phyloP scores from a whole-genome alignment of 306 rosid genomes.

The Leucaena leucocephala region DNA sequence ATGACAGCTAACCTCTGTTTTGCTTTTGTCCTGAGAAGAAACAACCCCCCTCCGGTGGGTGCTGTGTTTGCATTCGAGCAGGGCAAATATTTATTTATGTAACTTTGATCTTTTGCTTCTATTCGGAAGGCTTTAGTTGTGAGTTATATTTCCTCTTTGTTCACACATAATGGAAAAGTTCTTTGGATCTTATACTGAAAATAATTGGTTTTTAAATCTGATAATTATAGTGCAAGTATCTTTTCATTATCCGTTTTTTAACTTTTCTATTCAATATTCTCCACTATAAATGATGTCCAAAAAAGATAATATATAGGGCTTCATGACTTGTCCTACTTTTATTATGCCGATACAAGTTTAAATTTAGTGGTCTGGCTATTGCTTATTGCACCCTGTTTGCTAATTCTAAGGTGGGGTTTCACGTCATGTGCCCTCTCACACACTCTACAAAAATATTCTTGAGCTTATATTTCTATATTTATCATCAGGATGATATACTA shows the following conservation, averaged over 20 bases:
- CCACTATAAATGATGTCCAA: slow-evolving; percentile 13
- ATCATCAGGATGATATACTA: slow-evolving; percentile 91
- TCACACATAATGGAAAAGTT: too few species aligned
- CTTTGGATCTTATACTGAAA: neutral
- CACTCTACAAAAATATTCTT: neutral
- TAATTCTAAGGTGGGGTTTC: neutral
- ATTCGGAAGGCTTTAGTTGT: neutral
- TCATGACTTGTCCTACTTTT: slow-evolving; percentile 14
- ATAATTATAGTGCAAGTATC: neutral
- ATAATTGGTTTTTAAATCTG: neutral
- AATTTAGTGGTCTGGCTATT: too few species aligned
- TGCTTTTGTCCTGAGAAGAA: neutral
- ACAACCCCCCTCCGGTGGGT: neutral
- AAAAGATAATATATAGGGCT: neutral
- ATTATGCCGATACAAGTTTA: neutral
- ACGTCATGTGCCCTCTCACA: neutral
- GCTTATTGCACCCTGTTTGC: too few species aligned
- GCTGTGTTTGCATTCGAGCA: neutral
- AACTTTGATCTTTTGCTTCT: neutral
- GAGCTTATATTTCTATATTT: slow-evolving; percentile 38
- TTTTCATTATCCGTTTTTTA: neutral
- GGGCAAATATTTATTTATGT: neutral
- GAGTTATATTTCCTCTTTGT: neutral
- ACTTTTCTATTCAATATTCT: slow-evolving; percentile 14
- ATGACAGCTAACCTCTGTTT: neutral